Percentiles rank a stretch among this genome's conserved stretches.
phyloP scores from a whole-genome alignment of 2,329 filamentous ascomycete species.

The Paecilomyces formosus region DNA sequence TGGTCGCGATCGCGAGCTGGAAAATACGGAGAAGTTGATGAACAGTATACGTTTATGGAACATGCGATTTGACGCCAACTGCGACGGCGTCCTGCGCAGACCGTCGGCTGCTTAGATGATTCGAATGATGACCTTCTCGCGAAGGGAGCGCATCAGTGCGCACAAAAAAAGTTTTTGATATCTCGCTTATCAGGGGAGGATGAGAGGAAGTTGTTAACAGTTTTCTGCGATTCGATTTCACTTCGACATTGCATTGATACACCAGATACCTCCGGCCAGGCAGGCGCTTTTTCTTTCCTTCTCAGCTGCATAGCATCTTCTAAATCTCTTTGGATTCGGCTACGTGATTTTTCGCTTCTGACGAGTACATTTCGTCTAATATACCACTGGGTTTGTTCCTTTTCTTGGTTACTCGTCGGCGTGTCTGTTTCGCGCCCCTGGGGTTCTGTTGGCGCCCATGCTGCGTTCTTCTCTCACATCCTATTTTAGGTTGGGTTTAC shows the following conservation, averaged over 20 bases:
- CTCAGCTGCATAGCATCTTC: not conserved
- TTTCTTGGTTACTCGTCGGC: not conserved
- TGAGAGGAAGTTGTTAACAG: not conserved
- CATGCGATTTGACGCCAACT: conserved; percentile 92
- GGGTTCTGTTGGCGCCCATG: not conserved
- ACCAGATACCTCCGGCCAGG: not conserved
- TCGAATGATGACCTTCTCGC: not conserved
- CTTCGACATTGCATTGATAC: not conserved
- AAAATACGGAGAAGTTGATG: conserved; percentile 91
- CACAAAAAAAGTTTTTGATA: not conserved
- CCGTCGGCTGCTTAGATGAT: conserved; percentile 33
- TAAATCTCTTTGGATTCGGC: not conserved
- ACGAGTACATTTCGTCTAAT: not conserved
- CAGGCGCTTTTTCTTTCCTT: not conserved
- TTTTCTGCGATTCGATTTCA: not conserved
- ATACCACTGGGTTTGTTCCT: not conserved
- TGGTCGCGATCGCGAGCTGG: conserved; percentile 79
- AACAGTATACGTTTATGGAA: conserved; percentile 80
- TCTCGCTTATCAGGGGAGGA: not conserved
- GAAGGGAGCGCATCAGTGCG: not conserved
- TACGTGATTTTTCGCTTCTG: not conserved
- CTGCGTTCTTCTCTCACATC: not conserved
- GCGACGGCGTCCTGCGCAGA: conserved; percentile 71
- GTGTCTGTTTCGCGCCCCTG: not conserved
- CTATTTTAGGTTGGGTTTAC: not conserved